Base-by-base conservation (phyloP, 2,329 filamentous ascomycete genomes). In the Epichloe bromicola region DNA sequence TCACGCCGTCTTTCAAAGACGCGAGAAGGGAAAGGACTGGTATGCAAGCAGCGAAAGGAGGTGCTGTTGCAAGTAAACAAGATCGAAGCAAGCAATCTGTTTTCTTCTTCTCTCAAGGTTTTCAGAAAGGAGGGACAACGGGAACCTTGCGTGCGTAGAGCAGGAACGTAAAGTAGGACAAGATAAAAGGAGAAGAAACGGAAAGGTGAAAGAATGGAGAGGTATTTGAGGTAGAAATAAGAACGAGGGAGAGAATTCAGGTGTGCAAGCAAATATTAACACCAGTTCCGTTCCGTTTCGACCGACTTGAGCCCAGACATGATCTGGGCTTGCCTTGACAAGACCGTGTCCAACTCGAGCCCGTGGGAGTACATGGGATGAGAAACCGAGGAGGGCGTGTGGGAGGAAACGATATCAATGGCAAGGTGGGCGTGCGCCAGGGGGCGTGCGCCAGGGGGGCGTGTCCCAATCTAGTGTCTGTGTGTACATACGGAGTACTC, bases 1-100 rank as follows among this genome's bases (percentile, higher is more conserved):
- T 23, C 20, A 14, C n/a, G 68, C 67, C 55, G 67, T 75, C 74
- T 76, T 59, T 76, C 73, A 75, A 76, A 76, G 74, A 75, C 69
- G 67, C 70, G 53, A 37, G 39, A 37, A 39, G 64, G 59, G 64
- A 63, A 69, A 26, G 49, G 52, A 48, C 26, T 40, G 44, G 15
- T 38, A 65, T 67, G 68, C 59, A 57, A 54, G 60, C 56, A 61
- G 65, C 59, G 53, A 60, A 61, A 57, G 59, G 57, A 62, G 57
- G 56, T 56, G 56, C 55, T 48, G 49, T 50, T 48, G 48, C 48
- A 42, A 26, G 45, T 6, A 40, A 48, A 42, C 46, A 33, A 52
- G 54, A 52, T 55, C 55, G 55, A 57, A 38, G 49, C 54, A 54
- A 55, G 54, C 54, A 51, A 54, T 53, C 49, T 53, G 37, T 26